phyloP scores from a whole-genome alignment of 1,284 basidiomycete genomes.

The Rhodotorula sp. region DNA sequence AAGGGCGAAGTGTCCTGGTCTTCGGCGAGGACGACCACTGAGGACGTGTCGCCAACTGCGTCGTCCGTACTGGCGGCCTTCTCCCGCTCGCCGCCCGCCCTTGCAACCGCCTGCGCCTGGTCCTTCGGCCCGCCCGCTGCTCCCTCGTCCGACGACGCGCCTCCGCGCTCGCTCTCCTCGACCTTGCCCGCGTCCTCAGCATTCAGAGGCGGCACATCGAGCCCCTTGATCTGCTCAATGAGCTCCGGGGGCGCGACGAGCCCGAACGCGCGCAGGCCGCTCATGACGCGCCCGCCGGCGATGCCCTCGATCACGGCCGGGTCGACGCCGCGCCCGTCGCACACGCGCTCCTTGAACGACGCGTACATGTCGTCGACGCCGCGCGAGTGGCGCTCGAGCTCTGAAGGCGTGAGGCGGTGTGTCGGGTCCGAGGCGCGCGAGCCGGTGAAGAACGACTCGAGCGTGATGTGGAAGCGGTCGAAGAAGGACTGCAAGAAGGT shows the following conservation, averaged over 20 bases:
- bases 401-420: constrained; percentile 48
- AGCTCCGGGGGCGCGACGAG: constrained; percentile 44
- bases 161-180: constrained; percentile 11
- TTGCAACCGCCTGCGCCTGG: background rate
- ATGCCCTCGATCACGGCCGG: constrained; percentile 50
- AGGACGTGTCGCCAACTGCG: background rate
- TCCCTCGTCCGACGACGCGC: too few relatives aligned
- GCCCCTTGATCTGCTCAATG: constrained; percentile 42
- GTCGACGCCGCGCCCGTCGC: constrained; percentile 50
- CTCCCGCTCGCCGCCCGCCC: too few relatives aligned
- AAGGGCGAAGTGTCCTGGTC: constrained; percentile 45
- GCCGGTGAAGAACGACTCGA: constrained; percentile 53
- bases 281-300: constrained; percentile 54
- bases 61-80: background rate
- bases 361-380: constrained; percentile 53
- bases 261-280: constrained; percentile 51
- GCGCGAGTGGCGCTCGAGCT: constrained; percentile 46
- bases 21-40: constrained; percentile 21
- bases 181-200: constrained; percentile 1
- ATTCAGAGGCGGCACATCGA: constrained; percentile 28
- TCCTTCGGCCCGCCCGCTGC: background rate
- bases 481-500: constrained; percentile 52
- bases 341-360: constrained; percentile 48
- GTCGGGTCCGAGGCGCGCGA: constrained; percentile 49
- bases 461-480: constrained; percentile 50